Evolutionary conservation across 2,329 filamentous ascomycete species (phyloP).

Genomic region (Tetracladium maxilliforme): DNA sequence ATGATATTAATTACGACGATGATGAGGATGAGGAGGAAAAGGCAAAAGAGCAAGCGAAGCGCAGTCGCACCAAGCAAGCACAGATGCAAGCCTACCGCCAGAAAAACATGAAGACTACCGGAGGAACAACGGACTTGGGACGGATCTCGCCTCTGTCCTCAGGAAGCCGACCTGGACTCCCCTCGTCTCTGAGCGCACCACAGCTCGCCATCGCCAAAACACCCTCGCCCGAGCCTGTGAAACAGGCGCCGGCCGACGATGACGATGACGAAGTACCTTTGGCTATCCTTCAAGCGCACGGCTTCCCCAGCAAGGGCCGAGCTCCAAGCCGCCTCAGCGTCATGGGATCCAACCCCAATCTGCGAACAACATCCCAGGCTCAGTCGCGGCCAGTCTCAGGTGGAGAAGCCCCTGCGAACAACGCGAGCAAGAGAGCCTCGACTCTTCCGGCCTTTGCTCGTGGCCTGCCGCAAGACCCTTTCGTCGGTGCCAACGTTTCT

Average conservation of each 20-base stretch:
- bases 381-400: slow-evolving; percentile 40
- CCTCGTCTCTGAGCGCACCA: slow-evolving; percentile 46
- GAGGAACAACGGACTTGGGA: slow-evolving; percentile 52
- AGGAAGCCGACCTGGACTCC: slow-evolving; percentile 40
- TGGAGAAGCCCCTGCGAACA: slow-evolving; percentile 25
- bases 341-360: slow-evolving; percentile 57
- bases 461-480: slow-evolving; percentile 72
- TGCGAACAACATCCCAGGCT: slow-evolving; percentile 38
- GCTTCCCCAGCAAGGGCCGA: slow-evolving; percentile 67
- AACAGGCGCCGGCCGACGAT: slow-evolving; percentile 37
- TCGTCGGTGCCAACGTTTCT: slow-evolving; percentile 64
- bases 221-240: slow-evolving; percentile 14
- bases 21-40: slow-evolving; percentile 72
- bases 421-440: too few relatives aligned
- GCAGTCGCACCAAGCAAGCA: slow-evolving; percentile 77
- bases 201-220: slow-evolving; percentile 38
- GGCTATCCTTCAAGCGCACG: slow-evolving; percentile 75
- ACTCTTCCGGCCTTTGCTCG: slow-evolving; percentile 68
- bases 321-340: slow-evolving; percentile 54
- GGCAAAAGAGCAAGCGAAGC: slow-evolving; percentile 55
- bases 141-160: slow-evolving; percentile 24
- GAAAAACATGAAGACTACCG: slow-evolving; percentile 94
- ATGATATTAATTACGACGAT: slow-evolving; percentile 51
- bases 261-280: slow-evolving; percentile 82
- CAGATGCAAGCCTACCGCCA: slow-evolving; percentile 83